Base-by-base conservation (phyloP, 306 rosid genomes). In the Erythrophleum fordii region DNA sequence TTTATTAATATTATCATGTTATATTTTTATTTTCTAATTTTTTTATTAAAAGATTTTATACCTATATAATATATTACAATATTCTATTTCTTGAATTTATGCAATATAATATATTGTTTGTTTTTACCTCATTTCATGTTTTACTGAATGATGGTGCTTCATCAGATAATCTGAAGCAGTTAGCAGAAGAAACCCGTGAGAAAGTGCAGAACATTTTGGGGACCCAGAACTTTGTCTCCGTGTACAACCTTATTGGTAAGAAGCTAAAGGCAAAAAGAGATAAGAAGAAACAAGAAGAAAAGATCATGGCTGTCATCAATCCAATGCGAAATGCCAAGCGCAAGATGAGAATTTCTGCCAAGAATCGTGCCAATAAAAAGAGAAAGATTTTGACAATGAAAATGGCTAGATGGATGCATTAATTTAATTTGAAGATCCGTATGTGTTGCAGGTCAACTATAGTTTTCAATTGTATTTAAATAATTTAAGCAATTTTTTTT, bases 221-320 rank as follows among this genome's bases (percentile, higher is more conserved):
- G 51, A 87, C 77, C 62, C 86, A 89, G 34, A 86, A 84, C 69
- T 91, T 77, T 44, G 88, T 86, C 45, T 83, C 80, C 67, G 87
- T 83, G 78, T 88, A 88, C 83, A 87, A 81, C 56, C 90, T 78
- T 73, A 89, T 89, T 82, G 84, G 92, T 86, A 95, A 88, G 86
- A 77, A 82, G 65, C 89, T 91, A 28, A 84, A 84, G 78, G 77
- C 77, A 26, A 95, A 90, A 76, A 85, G 99, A 86, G 92, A 88
- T 59, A 88, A 90, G 90, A 93, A 94, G 88, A 95, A 87, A 77
- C 91, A 83, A 34, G 94, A 87, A 83, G 94, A 89, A 83, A 93
- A 95, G 83, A 81, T 86, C 51, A 86, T 95, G 97, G 99, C 99
- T 29, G 99, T 91, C 34, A 78, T 84, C 31, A 85, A 95, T 87